Evolutionary conservation across 192 early-diverging fungal genomes (phyloP).

Genomic region (Coemansia sp.): DNA sequence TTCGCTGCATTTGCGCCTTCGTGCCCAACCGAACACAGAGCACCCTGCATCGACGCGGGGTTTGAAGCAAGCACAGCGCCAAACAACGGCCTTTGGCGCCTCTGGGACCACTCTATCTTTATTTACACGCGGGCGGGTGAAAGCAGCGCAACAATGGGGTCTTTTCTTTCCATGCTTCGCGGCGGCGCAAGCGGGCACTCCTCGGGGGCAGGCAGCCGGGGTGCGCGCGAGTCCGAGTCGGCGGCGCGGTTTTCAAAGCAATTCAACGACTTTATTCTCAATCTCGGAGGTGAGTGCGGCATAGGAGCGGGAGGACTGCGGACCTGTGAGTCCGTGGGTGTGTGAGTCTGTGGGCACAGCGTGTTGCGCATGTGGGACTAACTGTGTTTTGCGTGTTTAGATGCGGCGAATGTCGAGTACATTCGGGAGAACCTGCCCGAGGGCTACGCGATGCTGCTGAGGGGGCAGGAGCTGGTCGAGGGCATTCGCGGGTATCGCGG

Average conservation of each 20-base stretch:
- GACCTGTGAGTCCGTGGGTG: no score
- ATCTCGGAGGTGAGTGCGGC: constrained; percentile 51
- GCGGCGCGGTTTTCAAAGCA: constrained; percentile 42
- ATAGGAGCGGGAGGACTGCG: no score
- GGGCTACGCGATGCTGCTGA: constrained; percentile 19
- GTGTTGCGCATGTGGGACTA: no score
- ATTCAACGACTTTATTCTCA: constrained; percentile 48
- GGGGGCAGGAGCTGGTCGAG: constrained; percentile 29
- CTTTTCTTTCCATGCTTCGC: constrained; percentile 43
- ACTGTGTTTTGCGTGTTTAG: no score
- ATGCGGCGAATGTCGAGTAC: constrained; percentile 26
- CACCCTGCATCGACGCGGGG: no score
- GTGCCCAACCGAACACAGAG: no score
- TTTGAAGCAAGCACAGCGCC: no score
- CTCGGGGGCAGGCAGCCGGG: constrained; percentile 3
- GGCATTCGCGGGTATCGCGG: constrained; percentile 34
- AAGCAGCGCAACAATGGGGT: constrained; percentile 39
- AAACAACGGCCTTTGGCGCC: no score
- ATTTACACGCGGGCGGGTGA: no score
- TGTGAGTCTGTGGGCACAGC: background rate
- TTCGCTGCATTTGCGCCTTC: no score
- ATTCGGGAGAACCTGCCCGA: constrained; percentile 28
- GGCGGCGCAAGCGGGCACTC: constrained; percentile 22
- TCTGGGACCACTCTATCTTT: no score
- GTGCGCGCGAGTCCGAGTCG: constrained; percentile 19